Conservation (phyloP, 192 early-diverging fungal genomes). For the Backusella macrospora region DNA sequence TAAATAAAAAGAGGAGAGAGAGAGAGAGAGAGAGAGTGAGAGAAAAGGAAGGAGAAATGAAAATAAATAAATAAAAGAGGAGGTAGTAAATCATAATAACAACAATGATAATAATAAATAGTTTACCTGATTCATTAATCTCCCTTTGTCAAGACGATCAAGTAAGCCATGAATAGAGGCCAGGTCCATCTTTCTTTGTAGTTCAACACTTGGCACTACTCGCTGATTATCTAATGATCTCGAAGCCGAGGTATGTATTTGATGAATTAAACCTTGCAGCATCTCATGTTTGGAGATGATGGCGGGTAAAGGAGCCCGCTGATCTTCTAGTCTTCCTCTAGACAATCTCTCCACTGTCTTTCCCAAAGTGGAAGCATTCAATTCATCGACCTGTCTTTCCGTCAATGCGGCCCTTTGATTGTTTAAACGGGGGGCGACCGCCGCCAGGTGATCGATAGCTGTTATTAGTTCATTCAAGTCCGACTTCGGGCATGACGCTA, state of each 20-base stretch:
- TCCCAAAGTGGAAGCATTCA: conserved; percentile 48
- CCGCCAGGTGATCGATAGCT: conserved; percentile 55
- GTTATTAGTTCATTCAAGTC: conserved; percentile 57
- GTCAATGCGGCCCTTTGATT: conserved; percentile 59
- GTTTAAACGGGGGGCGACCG: conserved; percentile 51
- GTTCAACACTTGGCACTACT: conserved; percentile 43
- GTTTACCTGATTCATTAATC: conserved; percentile 52
- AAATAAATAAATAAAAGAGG: conserved; percentile 14
- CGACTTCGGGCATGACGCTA: background rate
- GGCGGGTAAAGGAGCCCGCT: conserved; percentile 31
- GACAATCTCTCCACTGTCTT: conserved; percentile 51
- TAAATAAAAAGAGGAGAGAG: background rate
- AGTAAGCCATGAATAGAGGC: conserved; percentile 46
- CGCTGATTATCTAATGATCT: conserved; percentile 52
- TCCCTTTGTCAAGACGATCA: conserved; percentile 43
- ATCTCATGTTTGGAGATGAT: conserved; percentile 33
- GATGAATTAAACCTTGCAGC: conserved; percentile 49
- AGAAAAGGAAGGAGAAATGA: background rate
- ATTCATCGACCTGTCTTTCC: conserved; percentile 42
- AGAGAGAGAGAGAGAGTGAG: background rate
- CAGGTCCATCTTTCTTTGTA: conserved; percentile 45
- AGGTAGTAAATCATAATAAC: background rate
- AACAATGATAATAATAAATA: too few relatives aligned
- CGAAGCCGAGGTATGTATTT: conserved; percentile 49
- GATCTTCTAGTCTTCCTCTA: conserved; percentile 42